Percentiles rank a stretch among this genome's conserved stretches.
Conservation (phyloP, 1,284 basidiomycete genomes). For the Heterobasidion annosum region DNA sequence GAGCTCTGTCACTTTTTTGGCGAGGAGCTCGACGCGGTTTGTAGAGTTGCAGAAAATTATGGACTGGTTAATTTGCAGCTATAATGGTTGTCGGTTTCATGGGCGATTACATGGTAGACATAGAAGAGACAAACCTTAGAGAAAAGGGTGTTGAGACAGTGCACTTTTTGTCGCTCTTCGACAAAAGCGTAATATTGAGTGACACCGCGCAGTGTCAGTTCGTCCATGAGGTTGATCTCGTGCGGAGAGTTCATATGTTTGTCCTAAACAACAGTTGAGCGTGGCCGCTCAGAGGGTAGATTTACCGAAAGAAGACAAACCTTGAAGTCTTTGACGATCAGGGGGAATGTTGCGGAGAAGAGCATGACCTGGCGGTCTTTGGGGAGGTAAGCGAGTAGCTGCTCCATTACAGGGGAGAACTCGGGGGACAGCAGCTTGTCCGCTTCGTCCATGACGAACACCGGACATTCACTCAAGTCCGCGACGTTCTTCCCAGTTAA, state of each 20-base stretch:
- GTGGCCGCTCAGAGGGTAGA: slow-evolving; percentile 2
- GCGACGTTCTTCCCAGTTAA: slow-evolving; percentile 91
- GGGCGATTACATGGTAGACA: slow-evolving; percentile 13
- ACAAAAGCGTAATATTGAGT: slow-evolving; percentile 99
- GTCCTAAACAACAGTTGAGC: slow-evolving; percentile 46
- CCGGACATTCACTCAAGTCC: slow-evolving; percentile 89
- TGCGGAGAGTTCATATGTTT: slow-evolving; percentile 97
- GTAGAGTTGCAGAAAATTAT: slow-evolving; percentile 99
- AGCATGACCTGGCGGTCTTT: slow-evolving; percentile 94
- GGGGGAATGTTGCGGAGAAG: slow-evolving; percentile 97
- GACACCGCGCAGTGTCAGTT: slow-evolving; percentile 96
- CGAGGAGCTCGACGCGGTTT: slow-evolving; percentile 97
- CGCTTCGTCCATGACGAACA: slow-evolving; percentile 99
- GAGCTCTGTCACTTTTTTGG: slow-evolving; percentile 98
- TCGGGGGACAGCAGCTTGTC: slow-evolving; percentile 97
- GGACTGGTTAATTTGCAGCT: slow-evolving; percentile 99
- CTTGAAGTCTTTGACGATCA: slow-evolving; percentile 99
- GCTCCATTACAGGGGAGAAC: slow-evolving; percentile 98
- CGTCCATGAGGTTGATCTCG: slow-evolving; percentile 99
- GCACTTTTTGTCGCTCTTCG: slow-evolving; percentile 98
- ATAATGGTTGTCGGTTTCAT: slow-evolving; percentile 3
- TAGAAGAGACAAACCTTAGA: slow-evolving; percentile 59
- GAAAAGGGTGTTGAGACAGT: slow-evolving; percentile 96
- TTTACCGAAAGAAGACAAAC: slow-evolving; percentile 23
- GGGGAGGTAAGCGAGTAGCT: slow-evolving; percentile 82